Base-by-base conservation (phyloP, 225 moss, liverwort and hornwort species). In the Thuidium tamariscinum region DNA sequence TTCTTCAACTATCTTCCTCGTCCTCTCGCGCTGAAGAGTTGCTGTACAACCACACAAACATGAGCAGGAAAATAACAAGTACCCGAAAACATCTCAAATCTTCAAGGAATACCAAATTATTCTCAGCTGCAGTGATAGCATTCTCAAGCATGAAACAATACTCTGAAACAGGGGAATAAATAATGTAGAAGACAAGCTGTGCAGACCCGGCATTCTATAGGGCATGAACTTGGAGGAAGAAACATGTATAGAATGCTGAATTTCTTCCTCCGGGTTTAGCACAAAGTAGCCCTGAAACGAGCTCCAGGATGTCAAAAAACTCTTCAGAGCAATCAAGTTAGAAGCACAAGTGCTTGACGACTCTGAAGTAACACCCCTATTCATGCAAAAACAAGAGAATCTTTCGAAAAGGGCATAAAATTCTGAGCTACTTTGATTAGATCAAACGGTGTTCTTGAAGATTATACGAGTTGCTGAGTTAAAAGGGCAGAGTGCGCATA, bases 1-100 rank as follows among this genome's bases (percentile, higher is more conserved):
- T 81, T 62, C 89, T 84, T 89, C 92, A 54, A 68, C 86, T 36
- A 84, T 25, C 81, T 91, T 92, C 56, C 92, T 91, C 86, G 88
- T 93, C 76, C 86, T 80, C 81, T 72, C 82, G 67, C 86, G 86
- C 87, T 93, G 83, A 79, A 96, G 87, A 74, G 92, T 89, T 74
- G 94, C 96, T 94, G 87, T 34, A 61, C 32, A 87, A 60, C 62
- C 82, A 63, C 82, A 63, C 48, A 59, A 79, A 52, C 63, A 63
- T 72, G 18, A 75, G 67, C 67, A 42, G 49, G 34, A 68, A 48
- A 77, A 67, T n/a, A 60, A 11, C 34, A 76, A 18, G 54, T 23
- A 59, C 39, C 19, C 20, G 51, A 67, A 57, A 46, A n/a, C 20
- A 67, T 25, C 74, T 67, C 39, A 49, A 51, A 62, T 59, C 32